Conservation (phyloP, 2,329 filamentous ascomycete species). For the Cercospora zeae-maydis region DNA sequence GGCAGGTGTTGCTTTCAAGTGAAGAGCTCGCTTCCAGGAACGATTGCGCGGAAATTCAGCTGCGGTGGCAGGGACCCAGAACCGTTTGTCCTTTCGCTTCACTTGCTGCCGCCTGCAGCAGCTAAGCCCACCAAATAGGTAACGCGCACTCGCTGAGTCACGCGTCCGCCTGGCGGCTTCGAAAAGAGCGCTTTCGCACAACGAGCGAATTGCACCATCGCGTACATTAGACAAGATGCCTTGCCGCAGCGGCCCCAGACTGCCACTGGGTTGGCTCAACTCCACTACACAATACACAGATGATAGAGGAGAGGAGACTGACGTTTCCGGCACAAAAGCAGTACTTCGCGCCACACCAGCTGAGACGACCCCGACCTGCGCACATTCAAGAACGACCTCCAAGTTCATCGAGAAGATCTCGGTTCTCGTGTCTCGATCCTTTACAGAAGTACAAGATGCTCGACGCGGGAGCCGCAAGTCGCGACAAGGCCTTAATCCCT, state of each 20-base stretch:
- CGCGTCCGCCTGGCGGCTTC: not conserved
- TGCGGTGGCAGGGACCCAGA: not conserved
- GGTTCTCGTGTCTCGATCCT: not conserved
- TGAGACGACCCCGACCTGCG: not conserved
- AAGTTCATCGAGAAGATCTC: not conserved
- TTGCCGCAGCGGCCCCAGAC: not conserved
- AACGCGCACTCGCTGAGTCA: not conserved
- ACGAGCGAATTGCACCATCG: not conserved
- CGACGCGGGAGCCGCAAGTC: too few relatives aligned
- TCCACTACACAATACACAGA: not conserved
- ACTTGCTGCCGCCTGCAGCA: not conserved
- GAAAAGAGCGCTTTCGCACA: not conserved
- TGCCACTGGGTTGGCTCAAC: not conserved
- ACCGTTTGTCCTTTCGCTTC: not conserved
- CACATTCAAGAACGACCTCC: not conserved
- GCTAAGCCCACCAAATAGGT: not conserved
- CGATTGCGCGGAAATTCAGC: not conserved
- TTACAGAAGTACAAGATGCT: not conserved
- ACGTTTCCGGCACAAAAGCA: not conserved
- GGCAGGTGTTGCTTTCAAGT: not conserved
- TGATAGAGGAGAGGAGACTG: not conserved
- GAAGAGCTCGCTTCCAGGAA: not conserved
- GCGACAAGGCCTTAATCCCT: not conserved
- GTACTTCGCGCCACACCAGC: not conserved
- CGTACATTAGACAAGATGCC: not conserved